A percentile compares a stretch with the other conserved stretches of the same genome.
phyloP scores from a whole-genome alignment of 139 green algal species.

The Trebouxia sp. region DNA sequence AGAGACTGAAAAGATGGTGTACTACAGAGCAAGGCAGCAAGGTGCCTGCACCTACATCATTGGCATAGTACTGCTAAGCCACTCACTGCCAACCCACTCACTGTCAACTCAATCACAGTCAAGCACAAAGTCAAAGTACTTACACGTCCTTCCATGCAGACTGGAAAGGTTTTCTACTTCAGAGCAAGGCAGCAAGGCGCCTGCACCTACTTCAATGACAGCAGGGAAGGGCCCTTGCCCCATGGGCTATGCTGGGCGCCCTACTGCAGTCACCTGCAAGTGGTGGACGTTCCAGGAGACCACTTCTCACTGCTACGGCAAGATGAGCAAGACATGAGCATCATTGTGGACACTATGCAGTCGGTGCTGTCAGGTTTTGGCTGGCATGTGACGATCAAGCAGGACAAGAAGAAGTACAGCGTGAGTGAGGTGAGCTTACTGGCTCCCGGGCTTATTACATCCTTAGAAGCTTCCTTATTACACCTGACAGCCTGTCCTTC shows the following conservation, averaged over 20 bases:
- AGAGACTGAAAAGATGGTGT: too few species aligned
- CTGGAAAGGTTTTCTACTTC: constrained; percentile 76
- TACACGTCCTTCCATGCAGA: not conserved
- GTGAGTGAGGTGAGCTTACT: constrained; percentile 15
- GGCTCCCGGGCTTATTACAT: not conserved
- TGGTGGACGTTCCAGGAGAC: constrained; percentile 72
- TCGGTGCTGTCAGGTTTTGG: constrained; percentile 51
- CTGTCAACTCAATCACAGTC: too few species aligned
- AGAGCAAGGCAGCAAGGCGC: constrained; percentile 59
- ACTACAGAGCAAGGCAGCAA: too few species aligned
- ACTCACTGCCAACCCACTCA: too few species aligned
- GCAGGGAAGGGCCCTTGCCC: constrained; percentile 39
- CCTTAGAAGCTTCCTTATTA: too few species aligned
- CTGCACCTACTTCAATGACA: constrained; percentile 87
- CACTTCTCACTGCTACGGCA: constrained; percentile 88
- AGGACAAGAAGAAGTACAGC: constrained; percentile 23
- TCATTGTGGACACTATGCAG: constrained; percentile 60
- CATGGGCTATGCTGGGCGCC: constrained; percentile 54
- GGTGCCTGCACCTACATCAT: too few species aligned
- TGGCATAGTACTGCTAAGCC: too few species aligned
- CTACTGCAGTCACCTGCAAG: not conserved
- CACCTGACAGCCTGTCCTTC: too few species aligned
- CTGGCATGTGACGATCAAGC: constrained; percentile 46
- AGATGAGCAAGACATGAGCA: constrained; percentile 58
- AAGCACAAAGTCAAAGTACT: too few species aligned